Evolutionary conservation across 139 green algal genomes (phyloP).

Genomic region (Ulvella scutata): DNA sequence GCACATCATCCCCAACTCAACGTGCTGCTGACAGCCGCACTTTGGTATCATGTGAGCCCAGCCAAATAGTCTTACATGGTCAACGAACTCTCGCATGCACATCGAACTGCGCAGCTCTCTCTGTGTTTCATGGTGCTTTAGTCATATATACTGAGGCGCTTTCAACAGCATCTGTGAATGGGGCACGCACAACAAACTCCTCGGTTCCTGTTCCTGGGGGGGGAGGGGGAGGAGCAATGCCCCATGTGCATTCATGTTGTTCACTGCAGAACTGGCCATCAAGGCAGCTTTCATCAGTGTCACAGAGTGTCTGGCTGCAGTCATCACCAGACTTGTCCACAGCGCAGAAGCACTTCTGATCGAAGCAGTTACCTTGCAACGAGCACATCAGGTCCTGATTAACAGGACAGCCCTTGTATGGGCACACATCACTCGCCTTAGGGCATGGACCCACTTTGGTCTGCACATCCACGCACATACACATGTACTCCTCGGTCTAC

Average conservation of each 20-base stretch:
- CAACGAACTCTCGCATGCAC: too few species aligned
- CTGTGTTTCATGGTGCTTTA: too few species aligned
- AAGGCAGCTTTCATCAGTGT: not conserved
- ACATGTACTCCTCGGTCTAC: too few species aligned
- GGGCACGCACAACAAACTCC: too few species aligned
- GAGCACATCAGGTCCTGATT: not conserved
- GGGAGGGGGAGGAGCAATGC: not conserved
- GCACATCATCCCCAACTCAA: too few species aligned
- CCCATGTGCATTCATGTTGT: not conserved
- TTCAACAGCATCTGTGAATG: too few species aligned
- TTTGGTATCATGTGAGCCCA: too few species aligned
- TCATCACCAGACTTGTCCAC: not conserved
- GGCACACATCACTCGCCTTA: not conserved
- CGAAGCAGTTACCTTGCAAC: not conserved
- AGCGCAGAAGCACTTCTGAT: not conserved
- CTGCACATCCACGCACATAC: too few species aligned
- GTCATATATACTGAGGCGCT: too few species aligned
- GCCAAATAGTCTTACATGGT: too few species aligned
- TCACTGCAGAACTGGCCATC: not conserved
- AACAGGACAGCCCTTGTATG: not conserved
- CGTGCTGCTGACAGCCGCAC: too few species aligned
- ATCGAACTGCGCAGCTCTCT: too few species aligned
- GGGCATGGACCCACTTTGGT: not conserved
- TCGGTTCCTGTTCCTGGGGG: not conserved
- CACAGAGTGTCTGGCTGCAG: not conserved